A percentile compares a stretch with the other conserved stretches of the same genome.
These are phyloP conservation scores for Nyssa sinensis DNA, from an alignment of 148 eudicot genomes.

Conservation along the genomic window DNA sequence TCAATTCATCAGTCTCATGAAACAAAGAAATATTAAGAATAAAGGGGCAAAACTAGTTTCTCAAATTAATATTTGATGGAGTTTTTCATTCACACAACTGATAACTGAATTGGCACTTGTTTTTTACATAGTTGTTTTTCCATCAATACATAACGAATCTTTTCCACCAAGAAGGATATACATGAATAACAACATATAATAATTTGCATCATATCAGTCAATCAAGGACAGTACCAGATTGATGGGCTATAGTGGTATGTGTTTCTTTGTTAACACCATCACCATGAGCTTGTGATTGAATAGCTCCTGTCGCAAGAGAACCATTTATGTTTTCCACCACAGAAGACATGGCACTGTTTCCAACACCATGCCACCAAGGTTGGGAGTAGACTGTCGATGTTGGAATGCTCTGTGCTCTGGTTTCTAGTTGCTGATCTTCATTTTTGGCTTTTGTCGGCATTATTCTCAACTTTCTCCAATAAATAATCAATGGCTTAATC, in stretches of 20 bases:
- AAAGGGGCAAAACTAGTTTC: conserved; percentile 1
- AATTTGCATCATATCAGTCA: background rate
- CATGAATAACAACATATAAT: background rate
- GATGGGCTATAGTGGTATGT: conserved; percentile 23
- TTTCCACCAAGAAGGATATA: too few relatives aligned
- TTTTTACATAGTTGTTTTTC: too few relatives aligned
- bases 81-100: background rate
- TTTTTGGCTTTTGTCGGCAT: conserved; percentile 47
- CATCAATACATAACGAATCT: too few relatives aligned
- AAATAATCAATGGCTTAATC: conserved; percentile 6
- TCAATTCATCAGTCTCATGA: background rate
- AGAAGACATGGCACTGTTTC: conserved; percentile 35
- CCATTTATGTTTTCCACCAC: conserved; percentile 30
- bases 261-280: conserved; percentile 27
- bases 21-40: background rate
- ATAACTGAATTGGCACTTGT: background rate
- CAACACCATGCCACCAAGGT: conserved; percentile 68
- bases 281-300: conserved; percentile 32
- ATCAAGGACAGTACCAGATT: conserved; percentile 34
- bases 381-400: conserved; percentile 34
- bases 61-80: background rate
- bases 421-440: conserved; percentile 26
- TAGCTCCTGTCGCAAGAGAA: conserved; percentile 22
- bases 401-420: conserved; percentile 21
- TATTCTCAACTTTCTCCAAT: conserved; percentile 19